Percentiles rank a stretch among this genome's conserved stretches.
Evolutionary conservation across 768 basidiomycete genomes (phyloP).

Genomic region (Pholiota conissans): DNA sequence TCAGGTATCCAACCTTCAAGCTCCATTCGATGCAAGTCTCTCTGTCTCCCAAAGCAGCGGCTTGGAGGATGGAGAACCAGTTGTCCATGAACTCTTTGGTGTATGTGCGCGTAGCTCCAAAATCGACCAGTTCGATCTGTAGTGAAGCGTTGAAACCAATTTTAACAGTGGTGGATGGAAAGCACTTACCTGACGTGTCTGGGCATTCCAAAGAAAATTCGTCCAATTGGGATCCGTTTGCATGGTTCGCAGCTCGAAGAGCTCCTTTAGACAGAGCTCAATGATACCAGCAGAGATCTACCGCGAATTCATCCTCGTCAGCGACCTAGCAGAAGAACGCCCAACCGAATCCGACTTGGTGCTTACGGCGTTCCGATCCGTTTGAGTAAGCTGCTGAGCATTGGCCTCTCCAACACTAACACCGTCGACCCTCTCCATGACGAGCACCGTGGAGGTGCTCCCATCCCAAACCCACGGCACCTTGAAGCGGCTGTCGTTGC

Average conservation of each 20-base stretch:
- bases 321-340: too few relatives aligned
- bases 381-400: conserved; percentile 55
- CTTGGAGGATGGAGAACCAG: conserved; percentile 83
- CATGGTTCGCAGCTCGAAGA: conserved; percentile 91
- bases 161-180: too few relatives aligned
- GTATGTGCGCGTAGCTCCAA: conserved; percentile 92
- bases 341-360: too few relatives aligned
- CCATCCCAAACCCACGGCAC: conserved; percentile 87
- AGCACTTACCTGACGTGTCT: conserved; percentile 53
- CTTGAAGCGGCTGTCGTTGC: conserved; percentile 66
- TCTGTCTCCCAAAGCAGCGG: conserved; percentile 71
- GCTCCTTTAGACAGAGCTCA: conserved; percentile 84
- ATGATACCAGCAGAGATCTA: conserved; percentile 86
- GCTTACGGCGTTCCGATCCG: conserved; percentile 71
- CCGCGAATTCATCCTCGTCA: neutral
- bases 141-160: too few relatives aligned
- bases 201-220: conserved; percentile 88
- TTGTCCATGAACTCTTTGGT: conserved; percentile 81
- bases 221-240: conserved; percentile 99
- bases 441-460: conserved; percentile 80
- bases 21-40: conserved; percentile 72
- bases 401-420: conserved; percentile 72
- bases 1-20: conserved; percentile 84
- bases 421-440: conserved; percentile 86
- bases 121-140: conserved; percentile 88